These are phyloP conservation scores for Arachnomyces sp. DNA, from an alignment of 2,329 filamentous ascomycete genomes.

Conservation along the genomic window DNA sequence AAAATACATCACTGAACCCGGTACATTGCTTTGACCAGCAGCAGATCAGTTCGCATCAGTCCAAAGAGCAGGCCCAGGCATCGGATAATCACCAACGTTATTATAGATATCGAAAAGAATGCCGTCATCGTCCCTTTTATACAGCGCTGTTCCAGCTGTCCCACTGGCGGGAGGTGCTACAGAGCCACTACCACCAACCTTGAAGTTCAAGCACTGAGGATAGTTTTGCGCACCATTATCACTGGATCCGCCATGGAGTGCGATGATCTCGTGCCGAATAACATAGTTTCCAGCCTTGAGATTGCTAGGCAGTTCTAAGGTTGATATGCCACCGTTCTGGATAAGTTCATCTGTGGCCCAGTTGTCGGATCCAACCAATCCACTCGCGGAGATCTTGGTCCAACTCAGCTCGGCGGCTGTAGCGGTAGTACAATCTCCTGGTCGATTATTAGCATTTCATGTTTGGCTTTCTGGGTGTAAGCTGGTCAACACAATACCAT, in stretches of 20 bases:
- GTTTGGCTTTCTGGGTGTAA: too few species aligned
- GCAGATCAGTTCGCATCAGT: too few species aligned
- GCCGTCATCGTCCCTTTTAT: slow-evolving; percentile 45
- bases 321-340: slow-evolving; percentile 36
- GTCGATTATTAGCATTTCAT: too few species aligned
- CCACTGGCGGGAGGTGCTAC: slow-evolving; percentile 35
- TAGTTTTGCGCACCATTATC: slow-evolving; percentile 38
- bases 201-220: slow-evolving; percentile 46
- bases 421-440: slow-evolving; percentile 41
- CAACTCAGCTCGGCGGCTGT: slow-evolving; percentile 43
- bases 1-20: too few species aligned
- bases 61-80: slow-evolving; percentile 28
- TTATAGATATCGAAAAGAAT: slow-evolving; percentile 49
- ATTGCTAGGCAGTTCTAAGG: slow-evolving; percentile 30
- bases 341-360: slow-evolving; percentile 46
- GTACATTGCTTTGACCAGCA: too few species aligned
- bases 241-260: slow-evolving; percentile 32
- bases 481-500: too few species aligned
- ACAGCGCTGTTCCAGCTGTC: slow-evolving; percentile 40
- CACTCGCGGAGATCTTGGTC: slow-evolving; percentile 51
- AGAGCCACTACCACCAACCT: slow-evolving; percentile 43
- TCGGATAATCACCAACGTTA: slow-evolving; percentile 31
- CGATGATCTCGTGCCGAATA: slow-evolving; percentile 42
- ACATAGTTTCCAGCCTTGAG: slow-evolving; percentile 39
- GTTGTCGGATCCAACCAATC: slow-evolving; percentile 35